Base-by-base conservation (phyloP, 2,329 filamentous ascomycete species). In the Fusarium brevicatenulatum region DNA sequence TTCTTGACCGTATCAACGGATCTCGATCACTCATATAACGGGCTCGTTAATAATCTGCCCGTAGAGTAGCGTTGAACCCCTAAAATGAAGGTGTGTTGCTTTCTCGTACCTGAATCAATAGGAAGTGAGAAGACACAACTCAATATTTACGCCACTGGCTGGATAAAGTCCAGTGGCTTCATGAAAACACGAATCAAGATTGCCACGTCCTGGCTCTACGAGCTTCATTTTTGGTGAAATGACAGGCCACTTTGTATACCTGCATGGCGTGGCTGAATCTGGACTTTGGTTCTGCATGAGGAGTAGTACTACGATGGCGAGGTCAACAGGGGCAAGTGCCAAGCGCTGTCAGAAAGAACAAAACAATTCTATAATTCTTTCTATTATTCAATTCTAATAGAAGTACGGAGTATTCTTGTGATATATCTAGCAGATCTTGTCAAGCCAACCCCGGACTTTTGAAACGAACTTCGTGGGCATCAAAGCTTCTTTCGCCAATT, bases 321-420 rank as follows among this genome's bases (percentile, higher is more conserved):
- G 23, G 4, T 9, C 44, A 21, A 12, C 12, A 21, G 44, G 4
- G 15, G 19, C 9, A 47, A 30, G 1, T n/a, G 4, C 18, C 13
- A 7, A 47, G 9, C 19, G 9, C 9, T 30, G 9, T 1, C 9
- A 9, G 19, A 30, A 30, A 21, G 4, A 16, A 7, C 2, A 21
- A 21, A 16, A 21, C 1, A 0, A 10, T 28, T 47, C 19, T 4
- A 2, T 16, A 3, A 7, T 16, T 15, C 16, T 10, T 10, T 47
- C 19, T 8, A 7, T 5, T 10, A 10, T 15, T 13, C 6, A 4
- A 16, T n/a, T 30, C 19, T 6, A n/a, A 30, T 11, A 30, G 7
- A 8, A 10, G 7, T 28, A 28, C 25, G 25, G 25, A 28, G 25
- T 16, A 3, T 30, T 21, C 7, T 11, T 47, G 7, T 28, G 7